phyloP scores from a whole-genome alignment of 129 eudicot species.

The Heracleum sosnowskyi region DNA sequence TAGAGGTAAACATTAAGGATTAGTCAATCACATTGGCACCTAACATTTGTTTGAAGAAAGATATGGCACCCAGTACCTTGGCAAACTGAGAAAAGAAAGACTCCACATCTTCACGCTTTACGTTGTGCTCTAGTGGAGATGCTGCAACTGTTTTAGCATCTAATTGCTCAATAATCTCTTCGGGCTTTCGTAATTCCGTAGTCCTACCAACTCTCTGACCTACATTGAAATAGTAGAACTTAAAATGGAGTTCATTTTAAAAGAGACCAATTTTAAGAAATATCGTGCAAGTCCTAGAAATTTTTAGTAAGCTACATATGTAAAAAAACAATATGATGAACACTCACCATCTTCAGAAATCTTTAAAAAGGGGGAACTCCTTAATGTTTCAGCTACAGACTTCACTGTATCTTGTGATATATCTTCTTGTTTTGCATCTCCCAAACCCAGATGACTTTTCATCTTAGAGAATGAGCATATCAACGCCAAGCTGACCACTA shows the following conservation, averaged over 20 bases:
- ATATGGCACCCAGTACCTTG: slow-evolving; percentile 40
- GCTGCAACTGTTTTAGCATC: slow-evolving; percentile 83
- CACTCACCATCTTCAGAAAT: slow-evolving; percentile 79
- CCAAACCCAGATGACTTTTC: slow-evolving; percentile 69
- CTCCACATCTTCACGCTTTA: slow-evolving; percentile 80
- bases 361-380: slow-evolving; percentile 55
- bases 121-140: slow-evolving; percentile 69
- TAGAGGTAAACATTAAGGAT: neutral
- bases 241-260: neutral
- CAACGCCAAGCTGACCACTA: slow-evolving; percentile 91
- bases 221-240: slow-evolving; percentile 18
- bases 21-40: neutral
- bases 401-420: slow-evolving; percentile 67
- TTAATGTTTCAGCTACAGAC: slow-evolving; percentile 76
- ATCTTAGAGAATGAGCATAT: slow-evolving; percentile 80
- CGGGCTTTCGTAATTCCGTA: slow-evolving; percentile 55
- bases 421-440: slow-evolving; percentile 68
- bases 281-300: neutral
- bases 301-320: neutral
- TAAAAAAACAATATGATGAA: neutral
- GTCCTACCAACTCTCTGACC: slow-evolving; percentile 82
- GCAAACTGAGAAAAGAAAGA: slow-evolving; percentile 60
- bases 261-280: neutral
- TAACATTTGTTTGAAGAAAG: neutral
- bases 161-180: slow-evolving; percentile 78